These are phyloP conservation scores for Micractinium conductrix DNA, from an alignment of 139 green algal genomes.

Conservation along the genomic window DNA sequence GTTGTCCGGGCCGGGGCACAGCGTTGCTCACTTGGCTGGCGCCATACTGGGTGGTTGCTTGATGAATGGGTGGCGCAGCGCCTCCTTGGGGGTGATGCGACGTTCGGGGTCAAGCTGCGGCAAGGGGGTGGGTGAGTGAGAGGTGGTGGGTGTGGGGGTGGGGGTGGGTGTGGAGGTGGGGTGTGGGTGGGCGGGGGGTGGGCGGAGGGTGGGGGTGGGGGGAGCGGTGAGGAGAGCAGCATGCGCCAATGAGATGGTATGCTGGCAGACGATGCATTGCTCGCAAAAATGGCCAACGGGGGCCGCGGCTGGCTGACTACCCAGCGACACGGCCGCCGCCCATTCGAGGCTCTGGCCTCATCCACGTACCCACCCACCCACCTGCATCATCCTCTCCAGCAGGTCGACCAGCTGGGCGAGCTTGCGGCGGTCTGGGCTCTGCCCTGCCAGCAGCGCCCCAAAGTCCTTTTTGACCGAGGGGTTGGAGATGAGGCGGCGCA, in stretches of 20 bases:
- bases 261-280: background rate
- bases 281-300: too few relatives aligned
- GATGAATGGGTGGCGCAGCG: slow-evolving; percentile 94
- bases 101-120: slow-evolving; percentile 90
- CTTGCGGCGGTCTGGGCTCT: slow-evolving; percentile 47
- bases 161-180: slow-evolving; percentile 80
- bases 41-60: too few relatives aligned
- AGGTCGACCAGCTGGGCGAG: slow-evolving; percentile 84
- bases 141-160: background rate
- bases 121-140: background rate
- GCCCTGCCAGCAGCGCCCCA: slow-evolving; percentile 49
- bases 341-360: too few relatives aligned
- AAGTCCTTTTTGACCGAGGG: slow-evolving; percentile 80
- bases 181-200: background rate
- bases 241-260: background rate
- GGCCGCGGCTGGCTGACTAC: too few relatives aligned
- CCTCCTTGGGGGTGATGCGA: slow-evolving; percentile 87
- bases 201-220: background rate
- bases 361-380: background rate
- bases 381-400: slow-evolving; percentile 91
- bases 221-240: background rate
- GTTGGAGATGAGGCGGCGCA: slow-evolving; percentile 80
- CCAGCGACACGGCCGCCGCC: too few relatives aligned
- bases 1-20: too few relatives aligned
- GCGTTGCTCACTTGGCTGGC: too few relatives aligned